Conservation (phyloP, 306 rosid species). For the Sophora flavescens region DNA sequence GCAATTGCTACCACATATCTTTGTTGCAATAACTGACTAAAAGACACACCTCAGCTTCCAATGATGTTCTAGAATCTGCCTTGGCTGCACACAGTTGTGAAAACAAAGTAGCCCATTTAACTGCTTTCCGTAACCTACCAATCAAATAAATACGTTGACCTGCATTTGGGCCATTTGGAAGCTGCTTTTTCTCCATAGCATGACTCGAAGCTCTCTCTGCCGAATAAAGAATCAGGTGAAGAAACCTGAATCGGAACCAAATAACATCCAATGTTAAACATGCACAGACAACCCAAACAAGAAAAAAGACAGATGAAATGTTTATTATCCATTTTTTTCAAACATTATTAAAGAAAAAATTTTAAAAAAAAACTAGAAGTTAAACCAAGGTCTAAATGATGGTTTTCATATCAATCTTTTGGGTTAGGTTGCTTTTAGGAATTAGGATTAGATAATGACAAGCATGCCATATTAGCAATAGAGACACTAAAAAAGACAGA, state of each 20-base stretch:
- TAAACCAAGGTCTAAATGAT: background rate
- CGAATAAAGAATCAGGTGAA: conserved; percentile 82
- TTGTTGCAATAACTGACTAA: conserved; percentile 28
- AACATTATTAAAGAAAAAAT: background rate
- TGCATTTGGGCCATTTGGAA: conserved; percentile 92
- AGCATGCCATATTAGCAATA: conserved; percentile 2
- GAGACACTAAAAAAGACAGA: background rate
- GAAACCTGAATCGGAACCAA: conserved; percentile 76
- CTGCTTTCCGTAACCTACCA: conserved; percentile 98
- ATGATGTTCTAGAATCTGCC: conserved; percentile 96
- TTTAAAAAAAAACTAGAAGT: background rate
- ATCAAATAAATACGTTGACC: conserved; percentile 87
- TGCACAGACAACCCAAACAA: background rate
- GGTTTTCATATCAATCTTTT: background rate
- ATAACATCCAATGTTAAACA: conserved; percentile 42
- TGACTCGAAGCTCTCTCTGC: conserved; percentile 99
- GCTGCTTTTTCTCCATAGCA: conserved; percentile 99
- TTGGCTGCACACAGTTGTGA: conserved; percentile 86
- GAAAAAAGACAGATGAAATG: conserved; percentile 2
- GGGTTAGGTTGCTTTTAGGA: background rate
- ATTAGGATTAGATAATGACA: background rate
- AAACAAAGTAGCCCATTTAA: conserved; percentile 90
- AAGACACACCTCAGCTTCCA: conserved; percentile 92
- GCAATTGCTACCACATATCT: background rate
- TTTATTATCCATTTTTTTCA: background rate